These are phyloP conservation scores for Fusarium nisikadoi DNA, from an alignment of 2,329 filamentous ascomycete species.

Conservation along the genomic window DNA sequence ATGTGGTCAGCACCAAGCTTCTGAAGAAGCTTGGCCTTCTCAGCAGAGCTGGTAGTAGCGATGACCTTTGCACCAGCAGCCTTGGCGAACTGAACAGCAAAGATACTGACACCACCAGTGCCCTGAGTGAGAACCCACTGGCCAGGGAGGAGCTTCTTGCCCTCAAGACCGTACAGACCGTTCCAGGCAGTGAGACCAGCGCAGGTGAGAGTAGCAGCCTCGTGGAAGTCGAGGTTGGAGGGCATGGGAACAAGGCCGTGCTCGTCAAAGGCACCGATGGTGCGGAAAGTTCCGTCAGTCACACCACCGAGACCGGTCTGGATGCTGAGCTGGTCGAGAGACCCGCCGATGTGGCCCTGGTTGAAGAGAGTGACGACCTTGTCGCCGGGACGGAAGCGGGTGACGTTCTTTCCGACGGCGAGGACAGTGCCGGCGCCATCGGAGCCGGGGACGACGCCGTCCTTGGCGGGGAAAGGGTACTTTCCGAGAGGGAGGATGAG, in stretches of 20 bases:
- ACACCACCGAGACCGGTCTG: slow-evolving; percentile 73
- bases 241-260: slow-evolving; percentile 74
- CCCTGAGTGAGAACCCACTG: slow-evolving; percentile 73
- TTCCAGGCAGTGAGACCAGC: slow-evolving; percentile 75
- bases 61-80: slow-evolving; percentile 61
- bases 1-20: slow-evolving; percentile 61
- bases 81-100: slow-evolving; percentile 69
- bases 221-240: slow-evolving; percentile 60
- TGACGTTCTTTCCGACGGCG: slow-evolving; percentile 61
- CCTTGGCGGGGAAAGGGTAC: slow-evolving; percentile 56
- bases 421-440: slow-evolving; percentile 66
- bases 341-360: slow-evolving; percentile 62
- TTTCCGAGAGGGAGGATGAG: slow-evolving; percentile 61
- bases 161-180: slow-evolving; percentile 67
- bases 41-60: slow-evolving; percentile 58
- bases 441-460: slow-evolving; percentile 61
- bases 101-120: slow-evolving; percentile 76
- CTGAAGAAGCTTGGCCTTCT: slow-evolving; percentile 57
- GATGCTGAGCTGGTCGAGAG: slow-evolving; percentile 49
- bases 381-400: slow-evolving; percentile 62
- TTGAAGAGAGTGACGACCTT: slow-evolving; percentile 71
- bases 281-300: slow-evolving; percentile 73
- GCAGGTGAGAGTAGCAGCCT: slow-evolving; percentile 68
- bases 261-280: slow-evolving; percentile 75
- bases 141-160: slow-evolving; percentile 61